Conservation (phyloP, 129 eudicot species). For the Chrysanthemum makinoi region DNA sequence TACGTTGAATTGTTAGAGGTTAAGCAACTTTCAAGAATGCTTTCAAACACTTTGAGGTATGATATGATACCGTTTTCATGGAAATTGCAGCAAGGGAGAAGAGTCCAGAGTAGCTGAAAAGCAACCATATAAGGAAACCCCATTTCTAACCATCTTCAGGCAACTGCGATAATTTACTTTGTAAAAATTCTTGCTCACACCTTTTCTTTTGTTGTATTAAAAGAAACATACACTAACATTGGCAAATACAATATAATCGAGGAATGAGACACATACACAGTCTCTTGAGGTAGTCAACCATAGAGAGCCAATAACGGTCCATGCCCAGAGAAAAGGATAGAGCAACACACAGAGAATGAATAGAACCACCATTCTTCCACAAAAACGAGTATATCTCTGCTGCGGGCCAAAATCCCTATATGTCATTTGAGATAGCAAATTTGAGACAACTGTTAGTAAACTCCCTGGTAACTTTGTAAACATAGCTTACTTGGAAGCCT, state of each 20-base stretch:
- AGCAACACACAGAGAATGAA: constrained; percentile 58
- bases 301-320: constrained; percentile 79
- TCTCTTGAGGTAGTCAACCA: constrained; percentile 70
- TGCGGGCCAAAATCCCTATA: constrained; percentile 86
- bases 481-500: neutral
- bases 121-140: constrained; percentile 94
- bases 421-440: constrained; percentile 3
- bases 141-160: constrained; percentile 95
- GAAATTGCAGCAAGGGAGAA: constrained; percentile 65
- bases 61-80: constrained; percentile 52
- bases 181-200: constrained; percentile 3
- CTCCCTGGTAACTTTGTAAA: neutral
- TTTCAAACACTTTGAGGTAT: neutral
- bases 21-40: neutral
- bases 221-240: neutral
- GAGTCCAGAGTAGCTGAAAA: constrained; percentile 90
- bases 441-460: neutral
- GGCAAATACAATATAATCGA: constrained; percentile 6
- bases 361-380: constrained; percentile 77
- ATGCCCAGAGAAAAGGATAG: constrained; percentile 84
- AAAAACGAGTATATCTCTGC: constrained; percentile 83
- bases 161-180: constrained; percentile 46
- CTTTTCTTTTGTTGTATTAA: neutral
- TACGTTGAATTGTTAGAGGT: neutral
- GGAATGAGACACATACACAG: constrained; percentile 61